Conservation (phyloP, 176 grass and related monocot genomes). For the Canna indica region DNA sequence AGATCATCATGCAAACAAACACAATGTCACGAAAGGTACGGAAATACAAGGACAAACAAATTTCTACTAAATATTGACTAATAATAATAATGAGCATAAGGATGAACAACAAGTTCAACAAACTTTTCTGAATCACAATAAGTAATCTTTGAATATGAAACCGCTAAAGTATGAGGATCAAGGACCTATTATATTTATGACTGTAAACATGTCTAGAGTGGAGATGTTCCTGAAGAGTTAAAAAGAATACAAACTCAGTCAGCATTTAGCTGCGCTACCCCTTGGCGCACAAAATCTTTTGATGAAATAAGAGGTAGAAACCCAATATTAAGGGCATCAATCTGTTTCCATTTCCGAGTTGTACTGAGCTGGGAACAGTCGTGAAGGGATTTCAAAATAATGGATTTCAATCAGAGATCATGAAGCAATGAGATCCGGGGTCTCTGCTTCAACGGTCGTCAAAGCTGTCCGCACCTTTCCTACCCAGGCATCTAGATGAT, state of each 20-base stretch:
- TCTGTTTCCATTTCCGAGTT: not conserved
- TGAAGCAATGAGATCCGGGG: constrained; percentile 70
- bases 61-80: too few species aligned
- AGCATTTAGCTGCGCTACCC: not conserved
- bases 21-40: too few species aligned
- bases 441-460: constrained; percentile 79
- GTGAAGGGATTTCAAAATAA: not conserved
- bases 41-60: too few species aligned
- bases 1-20: too few species aligned
- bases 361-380: not conserved
- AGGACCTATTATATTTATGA: not conserved
- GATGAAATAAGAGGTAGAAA: not conserved
- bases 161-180: not conserved
- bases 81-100: too few species aligned
- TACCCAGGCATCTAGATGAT: constrained; percentile 69
- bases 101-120: too few species aligned
- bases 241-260: constrained; percentile 17
- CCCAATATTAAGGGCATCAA: not conserved
- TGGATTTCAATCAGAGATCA: constrained; percentile 12
- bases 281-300: not conserved
- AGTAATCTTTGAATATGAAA: not conserved
- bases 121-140: not conserved
- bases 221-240: not conserved
- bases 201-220: not conserved
- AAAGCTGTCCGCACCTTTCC: constrained; percentile 70